phyloP scores from a whole-genome alignment of 192 early-diverging fungal genomes.

The Rhizophagus clarus region DNA sequence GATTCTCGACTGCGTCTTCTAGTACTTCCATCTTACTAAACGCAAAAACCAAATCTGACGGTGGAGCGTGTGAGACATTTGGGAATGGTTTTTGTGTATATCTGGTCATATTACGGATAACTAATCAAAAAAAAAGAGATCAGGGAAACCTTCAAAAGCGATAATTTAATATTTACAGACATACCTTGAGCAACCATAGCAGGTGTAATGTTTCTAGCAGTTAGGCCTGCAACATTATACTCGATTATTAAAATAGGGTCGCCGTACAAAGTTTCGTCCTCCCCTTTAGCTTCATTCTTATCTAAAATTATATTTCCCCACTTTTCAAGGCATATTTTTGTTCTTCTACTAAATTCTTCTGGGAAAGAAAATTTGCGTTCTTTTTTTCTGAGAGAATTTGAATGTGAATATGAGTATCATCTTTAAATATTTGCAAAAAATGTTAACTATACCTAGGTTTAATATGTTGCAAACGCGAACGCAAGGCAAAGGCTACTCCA shows the following conservation, averaged over 20 bases:
- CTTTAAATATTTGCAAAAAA: too few relatives aligned
- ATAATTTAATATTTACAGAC: conserved; percentile 17
- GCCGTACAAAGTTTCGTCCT: neutral
- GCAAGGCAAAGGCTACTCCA: too few relatives aligned
- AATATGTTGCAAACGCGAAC: too few relatives aligned
- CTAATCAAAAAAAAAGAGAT: conserved; percentile 11
- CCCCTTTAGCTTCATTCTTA: neutral
- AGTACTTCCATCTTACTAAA: neutral
- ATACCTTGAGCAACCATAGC: neutral
- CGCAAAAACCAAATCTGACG: neutral
- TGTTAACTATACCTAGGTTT: too few relatives aligned
- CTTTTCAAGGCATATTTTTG: too few relatives aligned
- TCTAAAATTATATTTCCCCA: too few relatives aligned
- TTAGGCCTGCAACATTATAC: neutral
- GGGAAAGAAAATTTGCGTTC: too few relatives aligned
- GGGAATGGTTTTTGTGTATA: neutral
- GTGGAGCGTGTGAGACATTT: neutral
- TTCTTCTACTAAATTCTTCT: too few relatives aligned
- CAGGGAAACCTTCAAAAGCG: neutral
- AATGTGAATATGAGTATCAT: too few relatives aligned
- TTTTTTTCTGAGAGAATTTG: too few relatives aligned
- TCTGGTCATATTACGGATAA: neutral
- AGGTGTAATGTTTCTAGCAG: neutral
- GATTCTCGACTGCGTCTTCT: neutral
- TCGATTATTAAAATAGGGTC: neutral